Evolutionary conservation across 2,329 filamentous ascomycete species (phyloP), one percentile per base, ranked within the genome.

Genomic region (Neurospora sp.): DNA sequence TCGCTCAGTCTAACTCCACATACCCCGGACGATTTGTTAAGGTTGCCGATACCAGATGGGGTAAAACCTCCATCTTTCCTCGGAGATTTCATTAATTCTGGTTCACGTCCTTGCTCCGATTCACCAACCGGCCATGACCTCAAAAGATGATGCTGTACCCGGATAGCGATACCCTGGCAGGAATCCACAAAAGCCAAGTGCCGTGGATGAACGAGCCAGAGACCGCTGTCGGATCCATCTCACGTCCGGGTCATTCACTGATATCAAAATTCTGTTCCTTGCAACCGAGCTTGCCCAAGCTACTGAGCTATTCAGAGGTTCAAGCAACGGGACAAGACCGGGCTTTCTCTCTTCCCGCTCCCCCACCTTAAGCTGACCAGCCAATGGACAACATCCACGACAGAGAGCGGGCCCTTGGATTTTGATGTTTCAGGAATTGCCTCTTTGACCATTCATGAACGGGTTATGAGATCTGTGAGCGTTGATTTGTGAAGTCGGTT

Each of bases 311-410:
- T 23, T 28, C 19, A 15, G 43, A 52, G n/a, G 10, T 28, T 33
- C 28, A 62, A 62, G 52, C 52, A 33, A 33, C 46, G 46, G 19
- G 19, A 52, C 43, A 52, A 52, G 43, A 23, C 43, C 52, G 15
- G 52, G 52, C 52, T 62, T 62, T 62, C 23, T 62, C 52, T 62
- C 52, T 19, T 17, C 41, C 36, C 67, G 15, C 67, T 23, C 41
- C 36, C 67, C 37, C 67, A 15, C 40, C 67, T n/a, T 66, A 33
- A 4, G 36, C 38, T 36, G 4, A 43, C 28, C 36, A 68, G 41
- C 39, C 71, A 72, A 73, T 72, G 68, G 66, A 36, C 62, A 57
- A 15, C 68, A 65, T 52, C 70, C 71, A 72, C 71, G 71, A 72
- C 57, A 66, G 39, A 62, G 36, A 28, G 52, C 69, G 11, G 68